These are phyloP conservation scores for Chenopodium album DNA, from an alignment of 148 eudicot genomes.

Conservation along the genomic window DNA sequence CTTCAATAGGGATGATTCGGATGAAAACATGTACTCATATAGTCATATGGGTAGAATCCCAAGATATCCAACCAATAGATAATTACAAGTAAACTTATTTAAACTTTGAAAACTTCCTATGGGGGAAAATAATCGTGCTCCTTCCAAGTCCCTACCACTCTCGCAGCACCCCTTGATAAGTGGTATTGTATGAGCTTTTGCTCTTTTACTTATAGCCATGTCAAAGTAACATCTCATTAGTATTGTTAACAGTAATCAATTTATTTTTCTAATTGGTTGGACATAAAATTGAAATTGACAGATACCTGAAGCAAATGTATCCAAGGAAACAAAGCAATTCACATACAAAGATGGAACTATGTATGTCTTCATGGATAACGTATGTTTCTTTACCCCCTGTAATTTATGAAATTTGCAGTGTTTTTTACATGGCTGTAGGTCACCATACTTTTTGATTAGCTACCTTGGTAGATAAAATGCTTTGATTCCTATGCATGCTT, in stretches of 20 bases:
- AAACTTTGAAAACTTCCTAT: not conserved
- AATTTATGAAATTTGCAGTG: not conserved
- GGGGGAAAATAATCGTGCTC: not conserved
- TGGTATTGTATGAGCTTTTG: not conserved
- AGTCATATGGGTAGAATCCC: not conserved
- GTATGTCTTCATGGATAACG: slow-evolving; percentile 93
- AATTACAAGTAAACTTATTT: not conserved
- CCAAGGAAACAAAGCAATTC: slow-evolving; percentile 90
- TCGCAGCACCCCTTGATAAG: not conserved
- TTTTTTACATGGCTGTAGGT: not conserved
- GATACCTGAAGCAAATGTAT: slow-evolving; percentile 70
- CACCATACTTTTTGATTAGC: not conserved
- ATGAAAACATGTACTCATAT: not conserved
- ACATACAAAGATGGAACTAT: slow-evolving; percentile 86
- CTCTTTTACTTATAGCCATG: not conserved
- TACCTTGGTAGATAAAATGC: not conserved
- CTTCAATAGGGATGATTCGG: not conserved
- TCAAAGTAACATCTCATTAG: not conserved
- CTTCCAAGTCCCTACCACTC: not conserved
- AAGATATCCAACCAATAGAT: not conserved
- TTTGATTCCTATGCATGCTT: not conserved
- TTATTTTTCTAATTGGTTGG: slow-evolving; percentile 9
- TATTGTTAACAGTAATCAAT: not conserved
- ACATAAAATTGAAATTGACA: slow-evolving; percentile 30
- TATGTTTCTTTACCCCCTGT: slow-evolving; percentile 26